Percentiles rank a stretch among this genome's conserved stretches.
Conservation (phyloP, 257 asterid species). For the Solanum medicagineum region DNA sequence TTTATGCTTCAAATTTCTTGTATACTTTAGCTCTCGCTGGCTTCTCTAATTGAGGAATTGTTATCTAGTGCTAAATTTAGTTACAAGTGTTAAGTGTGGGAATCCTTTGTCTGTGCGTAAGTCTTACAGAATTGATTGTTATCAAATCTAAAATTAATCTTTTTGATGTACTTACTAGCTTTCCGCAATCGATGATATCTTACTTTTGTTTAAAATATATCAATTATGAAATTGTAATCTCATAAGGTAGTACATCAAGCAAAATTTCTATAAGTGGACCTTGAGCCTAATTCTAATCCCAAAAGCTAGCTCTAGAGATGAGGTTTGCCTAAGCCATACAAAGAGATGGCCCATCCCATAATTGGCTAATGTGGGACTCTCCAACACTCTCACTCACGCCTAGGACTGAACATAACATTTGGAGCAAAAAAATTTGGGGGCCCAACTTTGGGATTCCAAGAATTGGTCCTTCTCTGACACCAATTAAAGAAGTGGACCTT, state of each 20-base stretch:
- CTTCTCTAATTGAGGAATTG: not conserved
- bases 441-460: not conserved
- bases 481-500: not conserved
- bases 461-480: not conserved
- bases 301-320: not conserved
- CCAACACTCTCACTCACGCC: not conserved
- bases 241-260: not conserved
- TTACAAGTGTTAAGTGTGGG: not conserved
- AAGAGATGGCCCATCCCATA: not conserved
- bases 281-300: not conserved
- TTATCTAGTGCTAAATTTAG: not conserved
- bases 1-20: not conserved
- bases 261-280: not conserved
- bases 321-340: not conserved
- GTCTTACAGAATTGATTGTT: not conserved
- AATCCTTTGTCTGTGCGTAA: not conserved
- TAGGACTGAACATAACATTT: not conserved
- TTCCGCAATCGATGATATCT: not conserved
- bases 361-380: not conserved
- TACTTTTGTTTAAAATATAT: not conserved
- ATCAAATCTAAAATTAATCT: not conserved
- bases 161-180: not conserved
- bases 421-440: not conserved
- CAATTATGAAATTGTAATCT: not conserved
- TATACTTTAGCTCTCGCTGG: not conserved